Percentiles rank a stretch among this genome's conserved stretches.
Conservation (phyloP, 2,329 filamentous ascomycete species). For the Claviceps maximensis region DNA sequence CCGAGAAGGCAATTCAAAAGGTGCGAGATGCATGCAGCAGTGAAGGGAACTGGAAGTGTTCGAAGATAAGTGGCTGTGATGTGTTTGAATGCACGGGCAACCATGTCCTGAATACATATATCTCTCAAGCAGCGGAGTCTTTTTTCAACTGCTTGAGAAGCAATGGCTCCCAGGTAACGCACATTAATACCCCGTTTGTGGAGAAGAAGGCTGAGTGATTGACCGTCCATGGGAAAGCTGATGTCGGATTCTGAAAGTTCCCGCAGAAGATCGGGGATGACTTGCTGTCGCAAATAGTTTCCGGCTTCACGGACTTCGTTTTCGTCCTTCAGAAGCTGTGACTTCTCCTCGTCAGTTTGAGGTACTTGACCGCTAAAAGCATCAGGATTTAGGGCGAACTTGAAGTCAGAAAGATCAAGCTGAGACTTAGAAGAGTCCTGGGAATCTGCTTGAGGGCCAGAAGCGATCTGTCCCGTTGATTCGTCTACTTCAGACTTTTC, state of each 20-base stretch:
- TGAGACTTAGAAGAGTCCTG: constrained; percentile 34
- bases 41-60: constrained; percentile 65
- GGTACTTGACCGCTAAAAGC: constrained; percentile 87
- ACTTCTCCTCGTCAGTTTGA: constrained; percentile 82
- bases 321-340: constrained; percentile 71
- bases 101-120: constrained; percentile 81
- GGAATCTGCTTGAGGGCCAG: constrained; percentile 24
- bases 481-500: constrained; percentile 23
- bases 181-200: constrained; percentile 98
- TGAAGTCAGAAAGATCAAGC: constrained; percentile 78
- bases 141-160: constrained; percentile 53
- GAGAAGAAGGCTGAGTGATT: constrained; percentile 72
- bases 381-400: constrained; percentile 84
- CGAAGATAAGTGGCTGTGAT: constrained; percentile 67
- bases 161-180: constrained; percentile 81
- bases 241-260: constrained; percentile 87
- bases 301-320: constrained; percentile 76
- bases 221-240: constrained; percentile 97
- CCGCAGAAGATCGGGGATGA: constrained; percentile 73
- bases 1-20: constrained; percentile 90
- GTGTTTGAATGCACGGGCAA: constrained; percentile 93
- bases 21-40: constrained; percentile 69
- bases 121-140: constrained; percentile 65
- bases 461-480: constrained; percentile 21
- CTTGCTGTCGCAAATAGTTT: constrained; percentile 58